Evolutionary conservation across 495 filamentous ascomycete species (phyloP), one percentile per base, ranked within the genome.

Genomic region (Tuber borchii): DNA sequence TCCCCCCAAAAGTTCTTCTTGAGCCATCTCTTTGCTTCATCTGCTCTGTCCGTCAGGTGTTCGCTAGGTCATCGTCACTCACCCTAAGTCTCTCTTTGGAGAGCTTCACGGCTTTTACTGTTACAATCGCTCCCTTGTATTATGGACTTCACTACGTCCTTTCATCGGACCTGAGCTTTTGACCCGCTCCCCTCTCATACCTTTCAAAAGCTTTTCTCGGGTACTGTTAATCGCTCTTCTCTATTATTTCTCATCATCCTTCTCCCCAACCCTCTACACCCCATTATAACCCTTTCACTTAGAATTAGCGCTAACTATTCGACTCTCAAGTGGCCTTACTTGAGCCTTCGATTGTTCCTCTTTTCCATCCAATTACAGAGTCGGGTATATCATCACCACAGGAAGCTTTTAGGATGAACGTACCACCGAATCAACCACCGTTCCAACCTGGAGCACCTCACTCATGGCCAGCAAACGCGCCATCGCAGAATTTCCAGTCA

Each of bases 401-500:
- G 26, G 26, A 68, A 78, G 78, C 75, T 79, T 80, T 74, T 74
- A 68, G 46, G 75, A 74, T 72, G 74, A 79, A 76, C 73, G 71
- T 76, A 76, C 83, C 82, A 69, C 75, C 80, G 31, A 73, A 81
- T 70, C 77, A 77, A 74, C 77, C 79, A 70, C 82, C 79, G 74
- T 79, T 81, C 73, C 74, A 76, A 48, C 80, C 81, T 71, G 73
- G 74, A 65, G 34, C 78, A 19, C 77, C 79, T 70, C 75, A 72
- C 73, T 14, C 65, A 12, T 70, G 73, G 45, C 77, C 76, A 77
- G 71, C 78, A 69, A 76, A 84, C 68, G 76, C 79, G 71, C 68
- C 74, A 75, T 69, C 31, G 42, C 78, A 82, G 34, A 78, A 80
- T 40, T 71, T 73, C 31, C 70, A 71, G 51, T 73, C 77, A 43